Conservation (phyloP, 1,284 basidiomycete species). For the Austroboletus niveus region DNA sequence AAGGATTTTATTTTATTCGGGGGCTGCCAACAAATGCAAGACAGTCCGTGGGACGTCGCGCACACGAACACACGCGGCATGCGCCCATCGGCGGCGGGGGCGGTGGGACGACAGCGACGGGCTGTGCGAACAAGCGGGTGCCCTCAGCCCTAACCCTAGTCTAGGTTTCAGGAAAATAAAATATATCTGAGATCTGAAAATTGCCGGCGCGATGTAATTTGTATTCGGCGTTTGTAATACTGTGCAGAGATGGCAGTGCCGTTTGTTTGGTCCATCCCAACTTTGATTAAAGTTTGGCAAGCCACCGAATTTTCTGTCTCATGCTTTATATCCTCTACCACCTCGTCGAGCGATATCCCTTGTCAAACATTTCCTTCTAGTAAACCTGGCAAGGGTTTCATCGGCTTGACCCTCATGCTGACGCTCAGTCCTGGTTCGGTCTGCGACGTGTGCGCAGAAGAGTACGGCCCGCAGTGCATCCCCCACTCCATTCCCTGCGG, state of each 20-base stretch:
- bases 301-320: conserved; percentile 23
- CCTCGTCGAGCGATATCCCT: conserved; percentile 33
- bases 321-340: conserved; percentile 38
- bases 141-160: conserved; percentile 32
- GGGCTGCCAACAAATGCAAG: too few relatives aligned
- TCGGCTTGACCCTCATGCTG: conserved; percentile 56
- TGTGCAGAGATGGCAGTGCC: conserved; percentile 5
- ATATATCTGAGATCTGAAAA: neutral
- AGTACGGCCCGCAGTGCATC: conserved; percentile 67
- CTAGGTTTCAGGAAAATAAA: conserved; percentile 5
- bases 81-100: conserved; percentile 8
- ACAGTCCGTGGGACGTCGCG: neutral
- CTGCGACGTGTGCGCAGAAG: conserved; percentile 84
- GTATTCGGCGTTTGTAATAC: conserved; percentile 11
- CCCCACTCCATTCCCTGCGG: conserved; percentile 80
- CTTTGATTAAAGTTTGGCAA: conserved; percentile 27
- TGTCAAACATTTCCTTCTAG: conserved; percentile 30
- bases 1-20: too few relatives aligned
- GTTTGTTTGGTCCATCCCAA: conserved; percentile 32
- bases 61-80: conserved; percentile 26
- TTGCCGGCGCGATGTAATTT: neutral
- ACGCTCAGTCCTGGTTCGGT: conserved; percentile 74
- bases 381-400: conserved; percentile 37
- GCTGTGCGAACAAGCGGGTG: conserved; percentile 13
- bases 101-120: conserved; percentile 12